These are phyloP conservation scores for Capsella rubella DNA, from an alignment of 441 rosid species.

Conservation along the genomic window DNA sequence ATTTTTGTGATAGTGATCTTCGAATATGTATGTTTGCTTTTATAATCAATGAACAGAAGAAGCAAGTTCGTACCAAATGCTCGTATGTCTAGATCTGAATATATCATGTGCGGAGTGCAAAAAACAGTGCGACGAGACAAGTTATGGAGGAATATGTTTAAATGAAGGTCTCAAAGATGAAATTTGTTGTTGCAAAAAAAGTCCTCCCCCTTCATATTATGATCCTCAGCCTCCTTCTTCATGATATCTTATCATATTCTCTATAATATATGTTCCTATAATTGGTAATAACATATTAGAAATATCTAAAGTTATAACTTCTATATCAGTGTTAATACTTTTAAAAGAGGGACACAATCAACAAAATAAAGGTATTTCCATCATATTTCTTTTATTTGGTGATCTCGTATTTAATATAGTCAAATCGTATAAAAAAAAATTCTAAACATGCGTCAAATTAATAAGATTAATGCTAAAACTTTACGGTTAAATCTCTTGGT, in stretches of 20 bases:
- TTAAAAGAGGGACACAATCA: too few relatives aligned
- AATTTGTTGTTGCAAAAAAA: slow-evolving; percentile 38
- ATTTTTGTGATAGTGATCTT: slow-evolving; percentile 9
- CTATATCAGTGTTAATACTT: too few relatives aligned
- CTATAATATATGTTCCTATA: too few relatives aligned
- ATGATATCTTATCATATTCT: neutral
- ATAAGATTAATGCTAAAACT: too few relatives aligned
- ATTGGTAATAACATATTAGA: too few relatives aligned
- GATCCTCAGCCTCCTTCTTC: neutral
- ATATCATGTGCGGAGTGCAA: slow-evolving; percentile 27
- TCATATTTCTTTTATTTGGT: too few relatives aligned
- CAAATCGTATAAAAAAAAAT: too few relatives aligned
- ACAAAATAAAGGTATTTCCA: too few relatives aligned
- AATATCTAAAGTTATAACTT: too few relatives aligned
- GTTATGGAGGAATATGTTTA: slow-evolving; percentile 35
- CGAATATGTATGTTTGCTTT: neutral
- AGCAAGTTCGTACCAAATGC: slow-evolving; percentile 36
- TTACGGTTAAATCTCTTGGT: too few relatives aligned
- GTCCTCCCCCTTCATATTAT: slow-evolving; percentile 37
- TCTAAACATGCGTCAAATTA: too few relatives aligned
- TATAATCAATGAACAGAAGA: slow-evolving; percentile 8
- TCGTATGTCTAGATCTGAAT: slow-evolving; percentile 19
- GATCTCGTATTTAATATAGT: too few relatives aligned
- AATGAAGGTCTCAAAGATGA: slow-evolving; percentile 1
- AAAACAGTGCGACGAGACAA: slow-evolving; percentile 22